Conservation (phyloP, 73 alveolate genomes). For the Loxodes magnus region DNA sequence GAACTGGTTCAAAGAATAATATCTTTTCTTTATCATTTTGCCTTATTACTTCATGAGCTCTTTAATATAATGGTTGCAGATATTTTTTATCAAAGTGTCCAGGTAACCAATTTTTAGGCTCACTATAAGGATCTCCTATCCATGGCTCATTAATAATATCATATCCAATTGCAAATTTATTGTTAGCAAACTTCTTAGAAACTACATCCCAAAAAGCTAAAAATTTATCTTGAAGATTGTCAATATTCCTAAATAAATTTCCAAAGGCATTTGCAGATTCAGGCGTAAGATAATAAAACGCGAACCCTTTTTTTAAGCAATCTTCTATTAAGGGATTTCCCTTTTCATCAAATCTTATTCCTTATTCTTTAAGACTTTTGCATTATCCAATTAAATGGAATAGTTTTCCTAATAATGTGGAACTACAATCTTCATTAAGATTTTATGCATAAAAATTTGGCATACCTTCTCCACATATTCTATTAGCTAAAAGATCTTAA, state of each 20-base stretch:
- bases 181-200: constrained; percentile 5
- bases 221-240: constrained; percentile 13
- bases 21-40: constrained; percentile 13
- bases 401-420: not conserved
- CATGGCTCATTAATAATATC: constrained; percentile 20
- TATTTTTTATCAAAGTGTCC: constrained; percentile 12
- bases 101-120: constrained; percentile 13
- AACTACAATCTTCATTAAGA: constrained; percentile 8
- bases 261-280: constrained; percentile 21
- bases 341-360: not conserved
- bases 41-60: constrained; percentile 9
- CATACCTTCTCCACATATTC: constrained; percentile 27
- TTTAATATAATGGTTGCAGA: constrained; percentile 8
- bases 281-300: constrained; percentile 12
- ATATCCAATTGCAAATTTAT: constrained; percentile 22
- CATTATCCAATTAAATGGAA: not conserved
- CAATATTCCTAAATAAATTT: constrained; percentile 11
- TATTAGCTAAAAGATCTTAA: constrained; percentile 15
- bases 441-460: constrained; percentile 17
- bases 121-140: constrained; percentile 10
- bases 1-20: constrained; percentile 23
- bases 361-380: not conserved
- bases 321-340: constrained; percentile 10
- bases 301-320: constrained; percentile 5
- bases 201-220: constrained; percentile 12